Base-by-base conservation (phyloP, 768 basidiomycete species). In the Kwoniella mangroviensis region DNA sequence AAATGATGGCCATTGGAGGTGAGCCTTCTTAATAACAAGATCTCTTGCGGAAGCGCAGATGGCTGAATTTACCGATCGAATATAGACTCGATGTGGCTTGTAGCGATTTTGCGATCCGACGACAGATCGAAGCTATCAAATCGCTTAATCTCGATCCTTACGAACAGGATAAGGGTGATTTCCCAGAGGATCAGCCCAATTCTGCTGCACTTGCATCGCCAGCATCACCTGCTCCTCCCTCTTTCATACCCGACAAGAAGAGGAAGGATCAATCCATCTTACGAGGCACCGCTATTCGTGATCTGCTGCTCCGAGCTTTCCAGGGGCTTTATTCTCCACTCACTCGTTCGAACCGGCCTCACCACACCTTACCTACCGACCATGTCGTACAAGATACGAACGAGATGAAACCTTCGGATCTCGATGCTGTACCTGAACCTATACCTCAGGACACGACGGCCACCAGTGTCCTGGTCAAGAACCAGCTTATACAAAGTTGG, bases 401-500 rank as follows among this genome's bases (percentile, higher is more conserved):
- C 51, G 83, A 65, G 2, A 15, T 71, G 45, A 45, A 53, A 19
- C 73, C 75, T 11, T 59, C 74, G 5, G 79, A 81, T 57, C 61
- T 77, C 4, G 68, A 80, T 13, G 82, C 83, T 55, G 75, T 81
- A 5, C 84, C 84, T 54, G 68, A 71, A 34, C 79, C 79, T 87
- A 86, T 63, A 85, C 85, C 24, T 72, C 28, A 68, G 3, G 52
- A 26, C 34, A 49, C n/a, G 6, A 15, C 54, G 4, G 84, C 22
- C 68, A 74, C n/a, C 85, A 86, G 90, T 17, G 85, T 88, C 11
- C 91, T 96, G 82, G 86, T 85, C 68, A 85, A 89, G 24, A 90
- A 97, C 77, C 87, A 90, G 84, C 85, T 88, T 55, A 91, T 97
- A 49, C 88, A 88, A 71, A 92, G 90, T 75, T 96, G 94, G 94